phyloP scores from a whole-genome alignment of 108 stramenopile species.

The Cyclotella choctawhatcheeana region DNA sequence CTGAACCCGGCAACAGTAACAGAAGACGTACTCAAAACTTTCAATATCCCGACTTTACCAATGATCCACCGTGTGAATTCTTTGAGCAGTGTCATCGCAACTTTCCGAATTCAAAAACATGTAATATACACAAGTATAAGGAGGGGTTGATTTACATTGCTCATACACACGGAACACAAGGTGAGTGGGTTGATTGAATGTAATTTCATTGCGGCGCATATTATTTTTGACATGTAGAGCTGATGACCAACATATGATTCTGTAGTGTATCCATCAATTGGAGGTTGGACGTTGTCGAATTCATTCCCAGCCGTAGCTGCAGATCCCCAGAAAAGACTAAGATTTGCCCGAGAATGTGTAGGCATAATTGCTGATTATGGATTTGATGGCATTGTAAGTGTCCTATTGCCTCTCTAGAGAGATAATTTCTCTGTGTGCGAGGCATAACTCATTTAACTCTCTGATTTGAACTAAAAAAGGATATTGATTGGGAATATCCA shows the following conservation, averaged over 20 bases:
- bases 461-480: background rate
- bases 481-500: slow-evolving; percentile 40
- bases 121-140: slow-evolving; percentile 29
- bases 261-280: slow-evolving; percentile 24
- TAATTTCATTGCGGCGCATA: no score
- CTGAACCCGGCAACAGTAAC: background rate
- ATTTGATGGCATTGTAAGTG: slow-evolving; percentile 36
- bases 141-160: slow-evolving; percentile 29
- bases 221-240: no score
- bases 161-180: slow-evolving; percentile 27
- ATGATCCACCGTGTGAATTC: slow-evolving; percentile 22
- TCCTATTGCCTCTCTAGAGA: background rate
- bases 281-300: slow-evolving; percentile 32
- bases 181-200: background rate
- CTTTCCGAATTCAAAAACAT: slow-evolving; percentile 38
- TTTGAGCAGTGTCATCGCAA: slow-evolving; percentile 50
- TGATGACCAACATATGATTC: background rate
- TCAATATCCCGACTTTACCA: slow-evolving; percentile 5
- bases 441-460: no score
- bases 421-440: no score
- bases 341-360: slow-evolving; percentile 37
- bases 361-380: slow-evolving; percentile 42
- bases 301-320: slow-evolving; percentile 32
- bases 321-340: slow-evolving; percentile 8
- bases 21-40: slow-evolving; percentile 3